Evolutionary conservation across 768 basidiomycete genomes (phyloP), one percentile per base, ranked within the genome.

Genomic region (Pleurotus djamor): DNA sequence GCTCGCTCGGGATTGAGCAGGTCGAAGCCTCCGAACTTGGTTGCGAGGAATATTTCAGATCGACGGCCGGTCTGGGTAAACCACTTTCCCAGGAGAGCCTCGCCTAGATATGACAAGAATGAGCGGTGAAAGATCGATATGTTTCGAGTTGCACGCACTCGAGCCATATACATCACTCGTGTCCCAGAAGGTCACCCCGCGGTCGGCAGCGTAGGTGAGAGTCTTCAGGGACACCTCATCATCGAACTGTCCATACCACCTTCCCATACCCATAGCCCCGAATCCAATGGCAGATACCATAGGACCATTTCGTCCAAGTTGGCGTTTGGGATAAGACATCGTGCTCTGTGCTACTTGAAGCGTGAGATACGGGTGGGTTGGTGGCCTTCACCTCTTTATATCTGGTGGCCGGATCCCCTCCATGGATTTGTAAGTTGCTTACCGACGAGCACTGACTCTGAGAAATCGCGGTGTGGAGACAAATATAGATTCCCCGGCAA

Each of bases 31-130:
- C 68, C 69, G 60, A 69, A 70, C 48, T 70, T 70, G 5, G 69
- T 68, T 8, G 68, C 65, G 35, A 70, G 63, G 59, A 69, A 70
- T 21, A 70, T 66, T 37, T 70, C 67, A 2, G 48, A n/a, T 9
- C 69, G 65, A 0, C 67, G 65, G 6, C 66, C 67, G 7, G 68
- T 69, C 16, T 65, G 45, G 4, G 54, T 52, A 58, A 70, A 66
- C 69, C 69, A 68, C 33, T 66, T 63, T 8, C 65, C 68, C 9
- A 69, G 44, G 8, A 60, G 54, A 17, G 57, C 59, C 59, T 69
- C 66, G 38, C 61, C 67, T 68, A 34, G 32, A 33, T 12, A 21
- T 9, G 48, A 37, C 47, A 12, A 16, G 45, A 17, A 60, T 1
- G 9, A n/a, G 12, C 35, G 41, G 32, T 3, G 21, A 28, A 49